phyloP scores from a whole-genome alignment of 176 grass and related monocot genomes.

The Ananas comosus region DNA sequence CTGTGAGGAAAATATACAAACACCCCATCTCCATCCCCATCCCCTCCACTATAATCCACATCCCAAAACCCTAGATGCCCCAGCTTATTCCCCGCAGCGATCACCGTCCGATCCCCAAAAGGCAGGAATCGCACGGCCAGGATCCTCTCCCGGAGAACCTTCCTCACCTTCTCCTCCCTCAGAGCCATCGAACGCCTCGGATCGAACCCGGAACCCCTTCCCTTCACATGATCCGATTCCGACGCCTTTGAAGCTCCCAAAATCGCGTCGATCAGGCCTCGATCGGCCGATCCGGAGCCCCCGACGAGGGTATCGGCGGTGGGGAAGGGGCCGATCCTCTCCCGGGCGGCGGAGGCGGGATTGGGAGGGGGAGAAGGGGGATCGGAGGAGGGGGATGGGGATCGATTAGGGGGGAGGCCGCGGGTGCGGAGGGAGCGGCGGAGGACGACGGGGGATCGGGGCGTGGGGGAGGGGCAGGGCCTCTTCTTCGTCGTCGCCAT shows the following conservation, averaged over 20 bases:
- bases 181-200: slow-evolving; percentile 35
- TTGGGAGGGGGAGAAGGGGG: neutral
- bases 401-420: slow-evolving; percentile 29
- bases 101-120: slow-evolving; percentile 35
- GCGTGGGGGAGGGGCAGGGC: neutral
- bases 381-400: neutral
- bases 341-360: neutral
- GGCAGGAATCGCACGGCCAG: slow-evolving; percentile 45
- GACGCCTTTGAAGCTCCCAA: neutral
- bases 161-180: slow-evolving; percentile 32
- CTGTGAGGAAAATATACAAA: slow-evolving; percentile 58
- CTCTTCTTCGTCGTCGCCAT: slow-evolving; percentile 25
- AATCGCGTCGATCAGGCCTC: slow-evolving; percentile 19
- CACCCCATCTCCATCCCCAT: slow-evolving; percentile 30
- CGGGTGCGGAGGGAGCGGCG: slow-evolving; percentile 63
- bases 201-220: slow-evolving; percentile 18
- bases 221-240: neutral
- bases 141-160: slow-evolving; percentile 43
- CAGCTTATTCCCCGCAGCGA: slow-evolving; percentile 40
- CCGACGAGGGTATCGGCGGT: slow-evolving; percentile 15
- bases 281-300: neutral
- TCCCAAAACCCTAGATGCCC: slow-evolving; percentile 84
- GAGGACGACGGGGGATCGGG: slow-evolving; percentile 20
- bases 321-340: slow-evolving; percentile 19
- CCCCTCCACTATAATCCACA: slow-evolving; percentile 29